phyloP scores from a whole-genome alignment of 495 filamentous ascomycete species.

The Letharia columbiana region DNA sequence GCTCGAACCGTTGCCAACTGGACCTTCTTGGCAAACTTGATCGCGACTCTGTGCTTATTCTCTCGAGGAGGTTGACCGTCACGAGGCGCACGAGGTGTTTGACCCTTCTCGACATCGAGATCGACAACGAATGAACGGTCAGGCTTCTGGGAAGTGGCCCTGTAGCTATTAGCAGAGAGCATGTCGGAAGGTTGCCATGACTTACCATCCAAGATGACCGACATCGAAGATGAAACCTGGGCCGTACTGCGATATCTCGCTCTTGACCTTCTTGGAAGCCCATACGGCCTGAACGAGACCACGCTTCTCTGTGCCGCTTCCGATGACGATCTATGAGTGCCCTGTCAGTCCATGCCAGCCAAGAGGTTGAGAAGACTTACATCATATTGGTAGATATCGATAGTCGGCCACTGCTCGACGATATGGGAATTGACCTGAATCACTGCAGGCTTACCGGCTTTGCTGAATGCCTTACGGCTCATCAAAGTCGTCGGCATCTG shows the following conservation, averaged over 20 bases:
- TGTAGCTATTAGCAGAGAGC: conserved; percentile 25
- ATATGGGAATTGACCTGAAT: conserved; percentile 68
- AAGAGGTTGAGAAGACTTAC: conserved; percentile 43
- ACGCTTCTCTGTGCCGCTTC: conserved; percentile 51
- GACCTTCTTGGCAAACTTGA: conserved; percentile 49
- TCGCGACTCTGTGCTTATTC: conserved; percentile 48
- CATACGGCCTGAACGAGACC: conserved; percentile 65
- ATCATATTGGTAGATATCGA: conserved; percentile 72
- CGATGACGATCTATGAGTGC: conserved; percentile 49
- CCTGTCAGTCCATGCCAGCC: not conserved
- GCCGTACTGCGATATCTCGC: conserved; percentile 32
- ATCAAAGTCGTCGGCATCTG: conserved; percentile 30
- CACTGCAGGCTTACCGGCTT: conserved; percentile 46
- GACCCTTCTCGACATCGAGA: conserved; percentile 52
- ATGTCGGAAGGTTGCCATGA: conserved; percentile 23
- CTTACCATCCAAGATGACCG: conserved; percentile 68
- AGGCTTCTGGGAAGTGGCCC: conserved; percentile 27
- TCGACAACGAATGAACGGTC: conserved; percentile 47
- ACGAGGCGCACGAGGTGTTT: conserved; percentile 19
- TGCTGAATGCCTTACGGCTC: conserved; percentile 47
- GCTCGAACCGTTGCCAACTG: conserved; percentile 51
- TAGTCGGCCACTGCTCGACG: conserved; percentile 45
- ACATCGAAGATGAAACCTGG: conserved; percentile 67
- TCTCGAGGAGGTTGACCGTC: conserved; percentile 10
- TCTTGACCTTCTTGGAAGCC: conserved; percentile 51